phyloP scores from a whole-genome alignment of 164 flowering plant species.

The Macadamia integrifolia region DNA sequence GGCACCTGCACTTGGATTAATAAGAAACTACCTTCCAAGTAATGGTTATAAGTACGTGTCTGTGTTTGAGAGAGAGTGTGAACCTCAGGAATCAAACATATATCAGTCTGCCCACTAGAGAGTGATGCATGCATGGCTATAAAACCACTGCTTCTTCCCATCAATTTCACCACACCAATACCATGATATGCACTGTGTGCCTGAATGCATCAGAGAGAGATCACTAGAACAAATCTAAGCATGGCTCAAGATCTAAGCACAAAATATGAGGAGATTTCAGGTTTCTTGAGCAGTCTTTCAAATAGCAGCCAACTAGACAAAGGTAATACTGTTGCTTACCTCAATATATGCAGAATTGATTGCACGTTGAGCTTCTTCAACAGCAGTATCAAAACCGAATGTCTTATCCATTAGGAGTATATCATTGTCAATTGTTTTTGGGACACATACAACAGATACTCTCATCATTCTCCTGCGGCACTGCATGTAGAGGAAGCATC shows the following conservation, averaged over 20 bases:
- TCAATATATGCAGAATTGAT: conserved; percentile 23
- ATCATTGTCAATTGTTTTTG: conserved; percentile 21
- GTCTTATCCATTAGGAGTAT: conserved; percentile 23
- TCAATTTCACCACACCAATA: conserved; percentile 18
- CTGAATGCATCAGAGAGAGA: conserved; percentile 4
- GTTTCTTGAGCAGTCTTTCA: no score
- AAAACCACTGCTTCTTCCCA: conserved; percentile 24
- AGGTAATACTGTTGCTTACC: conserved; percentile 3
- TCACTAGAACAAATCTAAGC: not conserved
- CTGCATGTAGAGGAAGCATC: conserved; percentile 2
- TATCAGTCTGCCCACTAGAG: conserved; percentile 19
- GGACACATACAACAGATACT: conserved; percentile 20
- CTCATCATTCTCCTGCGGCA: conserved; percentile 20
- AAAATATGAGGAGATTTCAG: not conserved
- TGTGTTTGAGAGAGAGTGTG: not conserved
- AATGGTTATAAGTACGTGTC: not conserved
- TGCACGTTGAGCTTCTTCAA: conserved; percentile 23
- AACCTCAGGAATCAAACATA: conserved; percentile 21
- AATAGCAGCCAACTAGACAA: no score
- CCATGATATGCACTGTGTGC: conserved; percentile 22
- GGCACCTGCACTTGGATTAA: conserved; percentile 6
- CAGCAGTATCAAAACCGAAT: conserved; percentile 22
- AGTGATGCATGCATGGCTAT: conserved; percentile 23
- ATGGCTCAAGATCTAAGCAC: not conserved
- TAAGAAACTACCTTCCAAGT: not conserved